phyloP scores from a whole-genome alignment of 2,329 filamentous ascomycete genomes.

The Beauveria medogensis region DNA sequence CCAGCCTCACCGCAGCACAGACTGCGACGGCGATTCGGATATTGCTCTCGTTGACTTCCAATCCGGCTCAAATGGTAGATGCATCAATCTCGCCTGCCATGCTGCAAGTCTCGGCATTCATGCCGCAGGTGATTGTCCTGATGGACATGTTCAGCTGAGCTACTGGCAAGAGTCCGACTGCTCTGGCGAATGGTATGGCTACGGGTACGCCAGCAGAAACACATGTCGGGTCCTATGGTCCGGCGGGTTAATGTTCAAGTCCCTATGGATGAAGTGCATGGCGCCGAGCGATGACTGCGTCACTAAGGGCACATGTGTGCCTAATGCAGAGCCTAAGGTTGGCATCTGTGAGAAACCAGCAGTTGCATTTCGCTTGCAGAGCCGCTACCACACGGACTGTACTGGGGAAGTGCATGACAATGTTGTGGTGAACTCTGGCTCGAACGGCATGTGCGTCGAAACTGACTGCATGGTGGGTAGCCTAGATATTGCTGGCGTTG shows the following conservation, averaged over 20 bases:
- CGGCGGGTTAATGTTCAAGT: neutral
- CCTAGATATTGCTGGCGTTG: neutral
- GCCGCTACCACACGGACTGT: neutral
- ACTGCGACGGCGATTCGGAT: neutral
- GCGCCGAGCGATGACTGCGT: neutral
- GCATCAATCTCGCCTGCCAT: neutral
- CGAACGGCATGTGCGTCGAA: neutral
- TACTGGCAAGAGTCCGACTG: neutral
- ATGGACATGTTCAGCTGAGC: neutral
- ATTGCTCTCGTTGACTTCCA: neutral
- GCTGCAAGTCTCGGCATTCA: neutral
- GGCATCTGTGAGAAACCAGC: neutral
- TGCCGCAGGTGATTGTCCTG: neutral
- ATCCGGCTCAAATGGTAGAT: neutral
- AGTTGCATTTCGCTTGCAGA: neutral
- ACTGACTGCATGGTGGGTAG: neutral
- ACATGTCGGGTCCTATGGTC: neutral
- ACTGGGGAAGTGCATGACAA: neutral
- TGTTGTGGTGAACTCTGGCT: neutral
- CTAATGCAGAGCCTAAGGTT: neutral
- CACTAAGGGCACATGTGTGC: neutral
- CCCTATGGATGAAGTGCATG: neutral
- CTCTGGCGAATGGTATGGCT: neutral
- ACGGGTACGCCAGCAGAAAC: neutral
- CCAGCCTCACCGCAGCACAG: neutral